These are phyloP conservation scores for Coemansia sp. DNA, from an alignment of 192 early-diverging fungal species.

Conservation along the genomic window DNA sequence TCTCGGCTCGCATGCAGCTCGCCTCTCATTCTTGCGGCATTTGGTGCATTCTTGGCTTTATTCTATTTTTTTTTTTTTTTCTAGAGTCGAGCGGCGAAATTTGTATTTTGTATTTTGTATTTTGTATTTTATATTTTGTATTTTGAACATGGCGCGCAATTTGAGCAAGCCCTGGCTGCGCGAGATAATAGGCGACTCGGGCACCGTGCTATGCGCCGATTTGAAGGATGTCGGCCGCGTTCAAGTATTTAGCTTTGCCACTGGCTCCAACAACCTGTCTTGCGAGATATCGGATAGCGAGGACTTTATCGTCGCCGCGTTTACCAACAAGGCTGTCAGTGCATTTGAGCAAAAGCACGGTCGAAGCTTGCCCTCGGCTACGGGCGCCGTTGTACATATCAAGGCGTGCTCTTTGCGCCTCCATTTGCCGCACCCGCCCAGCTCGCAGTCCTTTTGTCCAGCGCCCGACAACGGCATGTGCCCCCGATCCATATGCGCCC, in stretches of 20 bases:
- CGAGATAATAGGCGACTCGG: conserved; percentile 4
- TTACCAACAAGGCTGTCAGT: conserved; percentile 15
- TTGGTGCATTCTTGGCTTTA: too few species aligned
- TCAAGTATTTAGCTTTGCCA: conserved; percentile 18
- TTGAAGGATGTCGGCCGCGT: conserved; percentile 18
- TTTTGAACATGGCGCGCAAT: conserved; percentile 26
- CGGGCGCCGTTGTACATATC: conserved; percentile 18
- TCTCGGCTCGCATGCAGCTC: too few species aligned
- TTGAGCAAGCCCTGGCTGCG: conserved; percentile 31
- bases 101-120: background rate
- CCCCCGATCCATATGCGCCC: conserved; percentile 11
- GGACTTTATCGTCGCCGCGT: conserved; percentile 36
- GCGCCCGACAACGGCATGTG: background rate
- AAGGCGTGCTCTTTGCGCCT: conserved; percentile 7
- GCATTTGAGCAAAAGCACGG: conserved; percentile 7
- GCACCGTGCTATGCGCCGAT: conserved; percentile 1
- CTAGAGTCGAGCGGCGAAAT: too few species aligned
- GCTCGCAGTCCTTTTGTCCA: conserved; percentile 2
- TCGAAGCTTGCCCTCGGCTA: background rate
- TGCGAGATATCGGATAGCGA: conserved; percentile 51
- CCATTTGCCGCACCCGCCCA: background rate
- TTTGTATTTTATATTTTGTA: background rate
- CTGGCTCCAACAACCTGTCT: conserved; percentile 1
- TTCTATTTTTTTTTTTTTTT: too few species aligned
- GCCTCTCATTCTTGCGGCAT: too few species aligned